phyloP scores from a whole-genome alignment of 331 rosid genomes.

The Malus hybrid region DNA sequence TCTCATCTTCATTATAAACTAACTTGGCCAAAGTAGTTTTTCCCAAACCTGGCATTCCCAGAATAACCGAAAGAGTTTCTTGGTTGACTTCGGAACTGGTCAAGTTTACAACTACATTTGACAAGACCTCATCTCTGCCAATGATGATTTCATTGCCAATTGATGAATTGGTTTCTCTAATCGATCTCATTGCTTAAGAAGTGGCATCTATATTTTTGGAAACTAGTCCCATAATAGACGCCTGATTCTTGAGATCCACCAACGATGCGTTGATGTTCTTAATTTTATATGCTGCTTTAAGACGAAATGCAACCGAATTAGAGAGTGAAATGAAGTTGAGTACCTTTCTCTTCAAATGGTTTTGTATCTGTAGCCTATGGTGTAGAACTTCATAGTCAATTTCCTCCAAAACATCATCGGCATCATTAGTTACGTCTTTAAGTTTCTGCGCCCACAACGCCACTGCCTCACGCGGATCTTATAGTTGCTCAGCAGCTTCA shows the following conservation, averaged over 20 bases:
- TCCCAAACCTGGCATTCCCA: slow-evolving; percentile 20
- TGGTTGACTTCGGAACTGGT: not conserved
- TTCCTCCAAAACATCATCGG: slow-evolving; percentile 8
- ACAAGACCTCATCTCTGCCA: slow-evolving; percentile 6
- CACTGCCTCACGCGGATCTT: not conserved
- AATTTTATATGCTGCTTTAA: not conserved
- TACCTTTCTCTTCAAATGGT: not conserved
- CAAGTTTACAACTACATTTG: not conserved
- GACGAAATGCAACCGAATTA: not conserved
- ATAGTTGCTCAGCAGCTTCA: not conserved
- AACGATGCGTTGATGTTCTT: not conserved
- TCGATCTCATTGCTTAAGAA: not conserved
- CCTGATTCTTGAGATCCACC: not conserved
- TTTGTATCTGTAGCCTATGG: not conserved
- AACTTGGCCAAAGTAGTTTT: slow-evolving; percentile 23
- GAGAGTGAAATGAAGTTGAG: slow-evolving; percentile 2
- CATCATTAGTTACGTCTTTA: not conserved
- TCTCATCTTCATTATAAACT: not conserved
- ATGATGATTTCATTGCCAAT: not conserved
- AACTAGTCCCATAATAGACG: not conserved
- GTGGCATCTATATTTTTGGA: not conserved
- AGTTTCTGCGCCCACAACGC: slow-evolving; percentile 3
- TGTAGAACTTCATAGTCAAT: slow-evolving; percentile 5
- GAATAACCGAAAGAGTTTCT: not conserved
- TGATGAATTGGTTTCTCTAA: not conserved